These are phyloP conservation scores for Alternaria metachromatica DNA, from an alignment of 2,329 filamentous ascomycete species.

Conservation along the genomic window DNA sequence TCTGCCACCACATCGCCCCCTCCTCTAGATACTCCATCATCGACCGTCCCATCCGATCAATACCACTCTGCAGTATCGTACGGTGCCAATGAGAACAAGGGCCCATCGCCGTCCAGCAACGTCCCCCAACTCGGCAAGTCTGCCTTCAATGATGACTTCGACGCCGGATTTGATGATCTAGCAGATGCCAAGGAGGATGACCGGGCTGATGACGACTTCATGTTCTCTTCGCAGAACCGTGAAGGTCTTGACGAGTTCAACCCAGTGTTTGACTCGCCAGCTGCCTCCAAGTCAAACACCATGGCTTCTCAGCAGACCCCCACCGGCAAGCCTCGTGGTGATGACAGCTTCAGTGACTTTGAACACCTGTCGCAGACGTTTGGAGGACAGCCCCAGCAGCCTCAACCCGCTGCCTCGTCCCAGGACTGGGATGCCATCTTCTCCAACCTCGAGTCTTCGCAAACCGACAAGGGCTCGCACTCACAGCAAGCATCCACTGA, in stretches of 20 bases:
- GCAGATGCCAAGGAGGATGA: conserved; percentile 80
- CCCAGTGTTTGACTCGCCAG: conserved; percentile 75
- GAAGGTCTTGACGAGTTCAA: conserved; percentile 81
- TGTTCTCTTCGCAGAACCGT: conserved; percentile 67
- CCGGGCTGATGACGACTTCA: conserved; percentile 79
- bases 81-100: conserved; percentile 41
- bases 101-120: conserved; percentile 35
- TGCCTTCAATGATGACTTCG: conserved; percentile 75
- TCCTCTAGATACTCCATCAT: conserved; percentile 48
- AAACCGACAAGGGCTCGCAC: conserved; percentile 39
- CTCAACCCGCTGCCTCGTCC: conserved; percentile 51
- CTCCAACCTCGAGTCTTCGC: conserved; percentile 71
- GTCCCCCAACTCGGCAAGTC: conserved; percentile 53
- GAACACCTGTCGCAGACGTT: conserved; percentile 53
- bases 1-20: conserved; percentile 47
- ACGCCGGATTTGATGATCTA: conserved; percentile 81
- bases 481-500: conserved; percentile 44
- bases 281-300: conserved; percentile 57
- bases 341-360: conserved; percentile 60
- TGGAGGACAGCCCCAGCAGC: conserved; percentile 47
- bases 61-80: conserved; percentile 52
- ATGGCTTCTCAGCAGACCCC: conserved; percentile 54
- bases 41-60: conserved; percentile 51
- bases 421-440: conserved; percentile 98
- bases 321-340: conserved; percentile 45